Evolutionary conservation across 2,329 filamentous ascomycete genomes (phyloP), one percentile per base, ranked within the genome.

Genomic region (Hawksworthiomyces lignivorus): DNA sequence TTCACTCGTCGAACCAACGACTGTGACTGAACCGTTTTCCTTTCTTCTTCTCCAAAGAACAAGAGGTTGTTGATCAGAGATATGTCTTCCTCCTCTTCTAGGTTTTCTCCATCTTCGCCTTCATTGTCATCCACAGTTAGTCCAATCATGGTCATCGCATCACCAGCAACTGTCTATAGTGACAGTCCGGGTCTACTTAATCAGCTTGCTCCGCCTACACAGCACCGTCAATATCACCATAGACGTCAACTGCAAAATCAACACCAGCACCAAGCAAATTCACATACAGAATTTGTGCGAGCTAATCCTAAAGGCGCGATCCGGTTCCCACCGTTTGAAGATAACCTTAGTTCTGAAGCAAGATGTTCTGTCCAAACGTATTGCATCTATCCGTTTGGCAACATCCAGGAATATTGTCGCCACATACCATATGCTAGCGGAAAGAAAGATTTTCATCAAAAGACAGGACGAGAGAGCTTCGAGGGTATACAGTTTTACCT

Each of bases 371-470:
- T 92, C 47, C 63, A 65, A 29, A 68, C 66, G 29, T 90, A 84
- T 55, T 67, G 75, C 14, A 68, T 96, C 40, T 73, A 70, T 41
- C 84, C 86, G 1, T 68, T 80, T 50, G 76, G 77, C 2, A 65
- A 70, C 47, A 87, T 83, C 48, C 63, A 67, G 35, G 66, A 74
- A 22, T 82, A 71, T 47, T 75, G 76, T 50, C 72, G 80, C 39
- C 87, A 90, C 54, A 94, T 96, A 45, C 90, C 90, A 0, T 97
- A 97, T 63, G 89, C 87, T 56, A 95, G 89, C 58, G 85, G 87
- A 51, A 97, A 96, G 70, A 94, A 94, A 61, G 75, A 82, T 46
- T 94, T 96, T 54, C 76, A 81, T 48, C 77, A 82, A 50, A 94
- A 87, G 67, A 97, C 90, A 4, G 87, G 87, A 1, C 72, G 88